These are phyloP conservation scores for Tylopilus vinaceipallidus DNA, from an alignment of 768 basidiomycete species.

Conservation along the genomic window DNA sequence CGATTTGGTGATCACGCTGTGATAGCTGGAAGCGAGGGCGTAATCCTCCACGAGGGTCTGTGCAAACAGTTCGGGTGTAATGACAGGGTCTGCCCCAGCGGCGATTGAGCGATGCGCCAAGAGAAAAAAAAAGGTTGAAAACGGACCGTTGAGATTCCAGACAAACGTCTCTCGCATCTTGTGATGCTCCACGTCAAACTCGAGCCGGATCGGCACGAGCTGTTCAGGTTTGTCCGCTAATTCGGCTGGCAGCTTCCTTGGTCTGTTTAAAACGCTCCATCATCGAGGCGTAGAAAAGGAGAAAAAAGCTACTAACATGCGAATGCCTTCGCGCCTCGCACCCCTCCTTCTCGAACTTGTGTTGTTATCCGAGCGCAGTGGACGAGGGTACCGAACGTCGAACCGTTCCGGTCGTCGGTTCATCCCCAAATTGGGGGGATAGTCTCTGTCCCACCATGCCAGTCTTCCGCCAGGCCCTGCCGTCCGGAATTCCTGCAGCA, in stretches of 20 bases:
- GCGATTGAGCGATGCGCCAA: background rate
- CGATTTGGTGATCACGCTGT: conserved; percentile 66
- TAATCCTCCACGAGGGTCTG: conserved; percentile 93
- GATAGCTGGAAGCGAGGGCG: conserved; percentile 61
- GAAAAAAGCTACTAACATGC: conserved; percentile 57
- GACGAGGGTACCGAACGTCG: conserved; percentile 56
- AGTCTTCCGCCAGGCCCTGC: conserved; percentile 42
- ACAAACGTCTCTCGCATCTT: conserved; percentile 95
- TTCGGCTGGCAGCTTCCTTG: conserved; percentile 53
- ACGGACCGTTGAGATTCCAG: conserved; percentile 94
- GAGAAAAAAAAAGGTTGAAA: background rate
- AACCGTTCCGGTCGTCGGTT: conserved; percentile 40
- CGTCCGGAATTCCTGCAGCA: conserved; percentile 47
- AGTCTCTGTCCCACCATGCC: conserved; percentile 67
- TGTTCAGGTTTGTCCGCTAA: conserved; percentile 68
- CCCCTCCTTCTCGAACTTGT: conserved; percentile 46
- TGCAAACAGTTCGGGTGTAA: conserved; percentile 89
- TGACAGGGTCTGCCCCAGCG: conserved; percentile 64
- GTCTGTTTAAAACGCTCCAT: conserved; percentile 39
- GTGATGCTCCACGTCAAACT: conserved; percentile 93
- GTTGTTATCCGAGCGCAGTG: conserved; percentile 32
- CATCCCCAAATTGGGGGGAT: conserved; percentile 31
- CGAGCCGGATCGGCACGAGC: conserved; percentile 92
- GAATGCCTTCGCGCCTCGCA: conserved; percentile 65
- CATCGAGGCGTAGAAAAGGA: background rate